Base-by-base conservation (phyloP, 192 early-diverging fungal genomes). In the Mortierella hygrophila region DNA sequence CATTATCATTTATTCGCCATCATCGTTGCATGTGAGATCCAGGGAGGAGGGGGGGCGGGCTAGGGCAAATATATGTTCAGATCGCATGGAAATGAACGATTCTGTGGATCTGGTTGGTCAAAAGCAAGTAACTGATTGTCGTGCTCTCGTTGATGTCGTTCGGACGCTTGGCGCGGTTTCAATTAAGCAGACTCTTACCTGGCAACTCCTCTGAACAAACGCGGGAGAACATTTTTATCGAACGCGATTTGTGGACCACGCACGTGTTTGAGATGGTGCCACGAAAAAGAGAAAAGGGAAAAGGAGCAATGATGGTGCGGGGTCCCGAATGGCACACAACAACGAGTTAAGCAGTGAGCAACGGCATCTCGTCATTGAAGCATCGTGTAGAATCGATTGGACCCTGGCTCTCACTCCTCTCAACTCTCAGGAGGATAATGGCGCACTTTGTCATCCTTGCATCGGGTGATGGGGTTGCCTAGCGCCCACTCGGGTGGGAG, bases 371-470 rank as follows among this genome's bases (percentile, higher is more conserved):
- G 29, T 15, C 29, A 13, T 49, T 6, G 41, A 15, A 70, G 10
- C 41, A 65, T 37, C 76, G 78, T 83, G 82, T 37, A 65, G 70
- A 40, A 80, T 72, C 60, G 78, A 85, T 77, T 85, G 78, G 83
- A 80, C 83, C 83, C 74, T 80, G 78, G 32, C 38, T 63, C 60
- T 32, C 60, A 32, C 23, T n/a, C 8, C 57, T 60, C 57, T 60
- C 54, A 9, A 26, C n/a, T 23, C 57, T 10, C 57, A n/a, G n/a
- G 20, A n/a, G 8, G 23, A 60, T 8, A 6, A 7, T 23, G 60
- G 11, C 29, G 23, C 9, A 40, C 26, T 65, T 65, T 65, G 60
- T 65, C 60, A 65, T 65, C 60, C 60, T 3, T 65, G 60, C 60
- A 65, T 26, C 4, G 49, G 20, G 16, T 21, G 49, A 20, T 18